A percentile compares a stretch with the other conserved stretches of the same genome.
Evolutionary conservation across 1,284 basidiomycete genomes (phyloP).

Genomic region (Stereum hirsutum): DNA sequence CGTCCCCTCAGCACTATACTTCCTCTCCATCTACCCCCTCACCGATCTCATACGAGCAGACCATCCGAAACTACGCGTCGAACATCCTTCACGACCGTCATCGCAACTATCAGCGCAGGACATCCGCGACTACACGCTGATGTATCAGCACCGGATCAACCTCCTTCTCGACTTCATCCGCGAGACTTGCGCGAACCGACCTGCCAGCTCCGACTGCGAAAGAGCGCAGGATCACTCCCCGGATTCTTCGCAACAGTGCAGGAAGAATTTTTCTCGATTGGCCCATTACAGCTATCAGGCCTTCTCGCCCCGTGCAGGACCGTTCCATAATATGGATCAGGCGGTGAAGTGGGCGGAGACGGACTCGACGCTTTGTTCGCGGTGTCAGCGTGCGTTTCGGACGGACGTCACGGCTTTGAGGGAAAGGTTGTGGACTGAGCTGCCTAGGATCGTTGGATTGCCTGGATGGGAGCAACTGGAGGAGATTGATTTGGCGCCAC

Average conservation of each 20-base stretch:
- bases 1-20: slow-evolving; percentile 45
- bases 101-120: slow-evolving; percentile 32
- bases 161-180: slow-evolving; percentile 42
- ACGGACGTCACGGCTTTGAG: slow-evolving; percentile 30
- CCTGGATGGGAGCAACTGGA: slow-evolving; percentile 37
- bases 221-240: too few relatives aligned
- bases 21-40: slow-evolving; percentile 48
- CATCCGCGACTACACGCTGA: slow-evolving; percentile 40
- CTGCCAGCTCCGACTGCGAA: slow-evolving; percentile 14
- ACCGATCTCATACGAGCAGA: slow-evolving; percentile 37
- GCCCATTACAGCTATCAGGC: slow-evolving; percentile 35
- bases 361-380: slow-evolving; percentile 28
- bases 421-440: slow-evolving; percentile 34
- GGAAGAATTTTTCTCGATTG: slow-evolving; percentile 33
- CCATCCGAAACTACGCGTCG: slow-evolving; percentile 42
- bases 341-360: slow-evolving; percentile 30
- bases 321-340: slow-evolving; percentile 44
- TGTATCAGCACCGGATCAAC: slow-evolving; percentile 48
- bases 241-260: slow-evolving; percentile 23
- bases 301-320: slow-evolving; percentile 43
- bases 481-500: slow-evolving; percentile 17
- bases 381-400: slow-evolving; percentile 35
- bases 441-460: slow-evolving; percentile 36
- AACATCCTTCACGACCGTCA: slow-evolving; percentile 43
- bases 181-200: slow-evolving; percentile 28